These are phyloP conservation scores for Penicillium sumatraense DNA, from an alignment of 2,329 filamentous ascomycete species.

Conservation along the genomic window DNA sequence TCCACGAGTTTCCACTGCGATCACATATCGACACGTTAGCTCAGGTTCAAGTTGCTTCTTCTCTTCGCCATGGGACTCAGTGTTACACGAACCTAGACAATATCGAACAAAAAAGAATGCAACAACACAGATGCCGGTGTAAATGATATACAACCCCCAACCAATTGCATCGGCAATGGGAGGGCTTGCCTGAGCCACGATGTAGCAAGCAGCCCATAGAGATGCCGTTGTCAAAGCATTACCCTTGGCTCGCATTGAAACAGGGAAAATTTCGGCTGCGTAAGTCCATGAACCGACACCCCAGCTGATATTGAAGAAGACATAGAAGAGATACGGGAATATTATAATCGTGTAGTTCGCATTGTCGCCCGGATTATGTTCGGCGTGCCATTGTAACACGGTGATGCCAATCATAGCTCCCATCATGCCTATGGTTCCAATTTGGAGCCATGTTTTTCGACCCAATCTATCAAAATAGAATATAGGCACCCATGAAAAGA, in stretches of 20 bases:
- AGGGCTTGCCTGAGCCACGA: conserved; percentile 22
- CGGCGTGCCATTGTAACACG: conserved; percentile 22
- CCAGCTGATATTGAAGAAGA: conserved; percentile 29
- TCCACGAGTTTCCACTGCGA: conserved; percentile 22
- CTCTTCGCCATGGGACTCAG: no score
- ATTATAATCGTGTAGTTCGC: conserved; percentile 21
- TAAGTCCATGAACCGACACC: conserved; percentile 26
- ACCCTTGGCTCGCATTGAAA: conserved; percentile 21
- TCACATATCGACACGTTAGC: not conserved
- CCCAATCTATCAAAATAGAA: conserved; percentile 24
- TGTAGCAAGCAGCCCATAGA: conserved; percentile 22
- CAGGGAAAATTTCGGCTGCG: conserved; percentile 24
- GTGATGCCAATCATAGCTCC: conserved; percentile 23
- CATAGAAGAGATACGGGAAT: conserved; percentile 27
- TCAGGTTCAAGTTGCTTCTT: not conserved
- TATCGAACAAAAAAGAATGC: conserved; percentile 26
- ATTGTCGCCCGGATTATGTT: conserved; percentile 7
- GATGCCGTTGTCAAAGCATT: conserved; percentile 19
- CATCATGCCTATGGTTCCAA: conserved; percentile 25
- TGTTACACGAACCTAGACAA: conserved; percentile 15
- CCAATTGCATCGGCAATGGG: conserved; percentile 22
- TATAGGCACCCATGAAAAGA: conserved; percentile 22
- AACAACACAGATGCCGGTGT: conserved; percentile 20
- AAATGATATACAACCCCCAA: conserved; percentile 26
- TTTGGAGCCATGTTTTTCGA: conserved; percentile 24